These are phyloP conservation scores for Aspergillus cejpii DNA, from an alignment of 2,329 filamentous ascomycete species.

Conservation along the genomic window DNA sequence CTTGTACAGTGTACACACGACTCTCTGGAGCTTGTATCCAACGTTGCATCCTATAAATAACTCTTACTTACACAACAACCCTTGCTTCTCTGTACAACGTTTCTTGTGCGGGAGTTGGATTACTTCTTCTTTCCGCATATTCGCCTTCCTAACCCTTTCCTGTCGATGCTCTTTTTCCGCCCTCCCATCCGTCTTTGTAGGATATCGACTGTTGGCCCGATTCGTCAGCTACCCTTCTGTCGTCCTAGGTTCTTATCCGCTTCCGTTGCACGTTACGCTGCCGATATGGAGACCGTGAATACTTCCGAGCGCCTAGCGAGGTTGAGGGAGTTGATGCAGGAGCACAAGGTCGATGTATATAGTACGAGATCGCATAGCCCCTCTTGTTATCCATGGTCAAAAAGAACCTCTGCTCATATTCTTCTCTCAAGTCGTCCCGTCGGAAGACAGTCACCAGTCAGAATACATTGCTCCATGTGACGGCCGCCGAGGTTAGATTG, in stretches of 20 bases:
- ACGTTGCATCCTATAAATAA: background rate
- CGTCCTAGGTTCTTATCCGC: slow-evolving; percentile 36
- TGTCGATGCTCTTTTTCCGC: slow-evolving; percentile 34
- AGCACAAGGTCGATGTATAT: slow-evolving; percentile 83
- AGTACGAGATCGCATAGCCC: slow-evolving; percentile 49
- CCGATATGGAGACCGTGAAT: slow-evolving; percentile 70
- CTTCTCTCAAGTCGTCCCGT: slow-evolving; percentile 68
- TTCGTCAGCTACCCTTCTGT: slow-evolving; percentile 20
- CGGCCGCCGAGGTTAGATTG: slow-evolving; percentile 61
- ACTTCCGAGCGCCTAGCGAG: slow-evolving; percentile 68
- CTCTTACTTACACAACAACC: background rate
- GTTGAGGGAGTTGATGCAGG: slow-evolving; percentile 79
- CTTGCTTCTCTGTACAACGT: slow-evolving; percentile 10
- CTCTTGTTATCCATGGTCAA: slow-evolving; percentile 4
- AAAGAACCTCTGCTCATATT: slow-evolving; percentile 29
- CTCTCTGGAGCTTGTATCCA: background rate
- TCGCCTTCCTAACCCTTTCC: slow-evolving; percentile 5
- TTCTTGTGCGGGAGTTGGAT: slow-evolving; percentile 8
- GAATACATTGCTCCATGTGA: slow-evolving; percentile 98
- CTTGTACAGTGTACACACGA: background rate
- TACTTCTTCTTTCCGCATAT: slow-evolving; percentile 13
- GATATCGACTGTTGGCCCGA: slow-evolving; percentile 26
- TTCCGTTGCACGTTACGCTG: slow-evolving; percentile 29
- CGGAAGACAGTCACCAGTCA: slow-evolving; percentile 94
- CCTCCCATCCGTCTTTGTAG: slow-evolving; percentile 26